These are phyloP conservation scores for Botrytis fabae DNA, from an alignment of 2,329 filamentous ascomycete species.

Conservation along the genomic window DNA sequence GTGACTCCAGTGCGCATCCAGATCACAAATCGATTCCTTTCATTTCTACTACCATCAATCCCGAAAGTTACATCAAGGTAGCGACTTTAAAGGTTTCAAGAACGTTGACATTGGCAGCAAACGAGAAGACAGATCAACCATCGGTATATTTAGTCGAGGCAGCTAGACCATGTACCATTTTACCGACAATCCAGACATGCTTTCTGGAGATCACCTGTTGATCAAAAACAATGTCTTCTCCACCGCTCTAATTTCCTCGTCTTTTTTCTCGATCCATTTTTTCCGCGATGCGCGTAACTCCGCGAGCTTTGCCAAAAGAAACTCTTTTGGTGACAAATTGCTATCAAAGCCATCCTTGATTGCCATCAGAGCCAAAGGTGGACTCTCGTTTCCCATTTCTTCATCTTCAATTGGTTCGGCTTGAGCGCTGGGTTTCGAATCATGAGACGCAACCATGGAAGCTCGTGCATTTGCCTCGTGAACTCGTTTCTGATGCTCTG, in stretches of 20 bases:
- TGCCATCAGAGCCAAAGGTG: neutral
- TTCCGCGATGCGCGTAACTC: neutral
- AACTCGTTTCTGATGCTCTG: neutral
- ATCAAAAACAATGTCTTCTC: neutral
- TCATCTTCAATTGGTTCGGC: neutral
- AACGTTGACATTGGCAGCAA: too few species aligned
- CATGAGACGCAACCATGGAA: neutral
- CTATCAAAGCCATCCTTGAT: neutral
- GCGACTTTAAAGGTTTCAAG: too few species aligned
- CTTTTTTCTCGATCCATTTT: neutral
- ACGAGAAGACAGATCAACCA: too few species aligned
- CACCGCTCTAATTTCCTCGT: neutral
- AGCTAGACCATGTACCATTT: too few species aligned
- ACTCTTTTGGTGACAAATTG: neutral
- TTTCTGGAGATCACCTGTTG: too few species aligned
- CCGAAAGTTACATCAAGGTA: neutral
- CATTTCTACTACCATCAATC: neutral
- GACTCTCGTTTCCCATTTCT: neutral
- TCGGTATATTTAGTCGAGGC: too few species aligned
- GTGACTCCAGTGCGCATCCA: neutral
- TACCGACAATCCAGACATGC: too few species aligned
- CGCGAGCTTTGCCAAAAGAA: neutral
- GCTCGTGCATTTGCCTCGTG: neutral
- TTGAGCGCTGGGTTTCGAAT: neutral
- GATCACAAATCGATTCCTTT: neutral